Evolutionary conservation across 768 basidiomycete genomes (phyloP), one percentile per base, ranked within the genome.

Genomic region (Mycena vitilis): DNA sequence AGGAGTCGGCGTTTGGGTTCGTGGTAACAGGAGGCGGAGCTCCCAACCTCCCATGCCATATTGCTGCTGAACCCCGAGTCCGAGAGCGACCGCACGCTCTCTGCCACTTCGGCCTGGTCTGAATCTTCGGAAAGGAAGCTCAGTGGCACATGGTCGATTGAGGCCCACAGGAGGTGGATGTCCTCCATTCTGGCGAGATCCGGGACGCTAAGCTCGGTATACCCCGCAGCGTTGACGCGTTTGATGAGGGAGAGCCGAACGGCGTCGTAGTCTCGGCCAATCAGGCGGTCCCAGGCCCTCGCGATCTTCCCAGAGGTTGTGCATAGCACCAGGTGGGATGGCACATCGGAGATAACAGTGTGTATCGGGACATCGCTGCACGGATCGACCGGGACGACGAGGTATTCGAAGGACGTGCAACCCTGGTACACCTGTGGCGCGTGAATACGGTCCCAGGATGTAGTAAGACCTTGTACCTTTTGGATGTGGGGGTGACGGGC

Each of bases 111-210:
- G 51, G 51, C 52, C 60, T 38, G 36, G 49, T 52, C 55, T 2
- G 55, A 45, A 48, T 54, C 66, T 45, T 57, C 49, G 9, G 38
- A 51, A 13, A 66, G 65, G 20, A 66, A 66, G 12, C 59, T 58
- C 3, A 42, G 53, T 18, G 52, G 61, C n/a, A 65, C 55, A 16
- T 49, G 8, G 8, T 65, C 47, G 23, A n/a, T 23, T 10, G n/a
- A 42, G 18, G 55, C 44, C 55, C 55, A 44, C 23, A 2, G 38
- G 2, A 20, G 34, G 7, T 30, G 10, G 25, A 52, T 30, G 12
- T 7, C 5, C 9, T 8, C 2, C 51, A 52, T 25, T 2, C 5
- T 7, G 15, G 30, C 11, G 12, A 52, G 13, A 5, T 52, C 23
- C 12, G 11, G 13, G 15, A 52, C 9, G 11, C n/a, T n/a, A n/a